These are phyloP conservation scores for Lichina pygmaea DNA, from an alignment of 495 filamentous ascomycete species.

Conservation along the genomic window DNA sequence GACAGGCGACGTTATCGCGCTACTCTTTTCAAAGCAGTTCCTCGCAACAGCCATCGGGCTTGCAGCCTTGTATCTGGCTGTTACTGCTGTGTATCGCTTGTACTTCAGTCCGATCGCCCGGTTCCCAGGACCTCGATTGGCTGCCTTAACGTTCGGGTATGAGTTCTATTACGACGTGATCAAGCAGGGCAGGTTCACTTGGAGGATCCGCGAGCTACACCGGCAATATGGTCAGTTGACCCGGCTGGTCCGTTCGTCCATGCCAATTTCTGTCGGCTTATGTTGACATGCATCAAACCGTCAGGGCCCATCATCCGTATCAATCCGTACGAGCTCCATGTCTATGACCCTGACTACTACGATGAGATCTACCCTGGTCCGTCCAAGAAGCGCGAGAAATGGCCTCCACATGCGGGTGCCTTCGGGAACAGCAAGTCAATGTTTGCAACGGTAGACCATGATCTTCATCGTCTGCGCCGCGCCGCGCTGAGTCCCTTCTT, in stretches of 20 bases:
- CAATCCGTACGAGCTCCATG: conserved; percentile 8
- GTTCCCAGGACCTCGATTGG: conserved; percentile 22
- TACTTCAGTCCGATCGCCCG: conserved; percentile 18
- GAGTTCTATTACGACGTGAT: conserved; percentile 21
- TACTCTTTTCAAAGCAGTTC: too few species aligned
- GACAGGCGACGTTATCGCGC: too few species aligned
- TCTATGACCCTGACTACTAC: conserved; percentile 10
- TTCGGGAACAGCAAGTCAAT: conserved; percentile 4
- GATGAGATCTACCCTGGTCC: conserved; percentile 2
- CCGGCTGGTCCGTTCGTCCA: background rate
- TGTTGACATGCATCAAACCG: background rate
- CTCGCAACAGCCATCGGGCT: too few species aligned
- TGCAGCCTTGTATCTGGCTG: too few species aligned
- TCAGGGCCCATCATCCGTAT: conserved; percentile 13
- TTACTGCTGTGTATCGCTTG: conserved; percentile 9
- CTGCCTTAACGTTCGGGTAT: conserved; percentile 19
- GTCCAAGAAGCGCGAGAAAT: background rate
- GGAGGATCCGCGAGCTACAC: conserved; percentile 13
- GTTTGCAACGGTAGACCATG: conserved; percentile 5
- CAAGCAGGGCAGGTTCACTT: conserved; percentile 10
- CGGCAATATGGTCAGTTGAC: conserved; percentile 11
- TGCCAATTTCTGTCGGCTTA: conserved; percentile 1
- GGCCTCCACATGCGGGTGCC: too few species aligned
- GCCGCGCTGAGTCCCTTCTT: conserved; percentile 12
- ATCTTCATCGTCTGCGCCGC: conserved; percentile 10